Evolutionary conservation across 768 basidiomycete species (phyloP).

Genomic region (Leucocoprinus leucothites): DNA sequence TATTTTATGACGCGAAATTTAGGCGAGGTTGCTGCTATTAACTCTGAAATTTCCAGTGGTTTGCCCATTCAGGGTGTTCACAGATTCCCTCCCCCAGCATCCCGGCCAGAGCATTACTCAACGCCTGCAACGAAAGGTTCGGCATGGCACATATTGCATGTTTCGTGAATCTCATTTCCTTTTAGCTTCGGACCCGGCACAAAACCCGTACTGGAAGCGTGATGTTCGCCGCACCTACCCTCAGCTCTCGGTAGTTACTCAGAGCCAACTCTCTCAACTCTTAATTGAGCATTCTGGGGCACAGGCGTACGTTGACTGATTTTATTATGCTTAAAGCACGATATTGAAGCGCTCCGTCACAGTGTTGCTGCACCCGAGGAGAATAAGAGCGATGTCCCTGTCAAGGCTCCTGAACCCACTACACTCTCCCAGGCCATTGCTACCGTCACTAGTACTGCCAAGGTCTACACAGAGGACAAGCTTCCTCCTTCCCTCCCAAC

Average conservation of each 20-base stretch:
- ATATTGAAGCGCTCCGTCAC: neutral
- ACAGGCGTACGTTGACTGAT: slow-evolving; percentile 50
- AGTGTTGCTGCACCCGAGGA: slow-evolving; percentile 54
- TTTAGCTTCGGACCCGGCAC: slow-evolving; percentile 77
- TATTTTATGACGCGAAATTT: slow-evolving; percentile 14
- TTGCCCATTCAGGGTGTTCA: slow-evolving; percentile 72
- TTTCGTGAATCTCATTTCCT: neutral
- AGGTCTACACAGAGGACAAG: slow-evolving; percentile 57
- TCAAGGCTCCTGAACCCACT: slow-evolving; percentile 38
- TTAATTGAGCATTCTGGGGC: slow-evolving; percentile 75
- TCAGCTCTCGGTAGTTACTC: slow-evolving; percentile 86
- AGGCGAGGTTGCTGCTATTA: slow-evolving; percentile 84
- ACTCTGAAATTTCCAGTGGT: slow-evolving; percentile 89
- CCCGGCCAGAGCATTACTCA: slow-evolving; percentile 80
- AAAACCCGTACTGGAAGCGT: slow-evolving; percentile 95
- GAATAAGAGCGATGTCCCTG: slow-evolving; percentile 43
- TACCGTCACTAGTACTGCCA: slow-evolving; percentile 51
- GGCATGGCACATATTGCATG: neutral
- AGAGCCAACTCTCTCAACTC: slow-evolving; percentile 74
- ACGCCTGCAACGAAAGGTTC: slow-evolving; percentile 88
- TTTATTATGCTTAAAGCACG: neutral
- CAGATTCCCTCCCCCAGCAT: slow-evolving; percentile 86
- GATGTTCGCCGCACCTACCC: slow-evolving; percentile 92
- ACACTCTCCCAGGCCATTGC: slow-evolving; percentile 75
- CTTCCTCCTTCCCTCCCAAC: slow-evolving; percentile 76